A percentile compares a stretch with the other conserved stretches of the same genome.
phyloP scores from a whole-genome alignment of 148 eudicot genomes.

The Persicaria tinctoria region DNA sequence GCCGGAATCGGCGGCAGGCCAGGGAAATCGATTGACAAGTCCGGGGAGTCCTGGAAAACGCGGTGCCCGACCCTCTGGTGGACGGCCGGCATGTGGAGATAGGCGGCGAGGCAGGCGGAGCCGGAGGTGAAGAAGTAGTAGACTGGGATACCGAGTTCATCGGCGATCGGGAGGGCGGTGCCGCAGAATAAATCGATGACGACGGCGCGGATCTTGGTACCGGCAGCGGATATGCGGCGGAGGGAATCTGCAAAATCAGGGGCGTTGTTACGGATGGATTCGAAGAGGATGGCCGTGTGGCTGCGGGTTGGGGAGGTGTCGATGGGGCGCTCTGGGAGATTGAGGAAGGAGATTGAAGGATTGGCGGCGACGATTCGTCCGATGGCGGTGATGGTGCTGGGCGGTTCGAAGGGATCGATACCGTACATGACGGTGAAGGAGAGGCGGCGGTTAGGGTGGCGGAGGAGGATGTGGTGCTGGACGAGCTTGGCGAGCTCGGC shows the following conservation, averaged over 20 bases:
- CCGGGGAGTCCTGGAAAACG: conserved; percentile 19
- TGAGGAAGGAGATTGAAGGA: conserved; percentile 23
- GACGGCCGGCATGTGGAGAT: conserved; percentile 25
- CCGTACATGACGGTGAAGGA: conserved; percentile 27
- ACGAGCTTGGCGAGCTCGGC: conserved; percentile 29
- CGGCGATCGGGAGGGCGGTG: conserved; percentile 22
- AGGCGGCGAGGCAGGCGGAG: conserved; percentile 19
- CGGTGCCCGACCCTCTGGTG: conserved; percentile 11
- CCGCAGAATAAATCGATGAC: conserved; percentile 36
- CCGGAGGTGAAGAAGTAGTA: conserved; percentile 33
- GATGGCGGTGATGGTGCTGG: conserved; percentile 21
- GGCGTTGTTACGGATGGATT: conserved; percentile 20
- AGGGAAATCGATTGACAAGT: conserved; percentile 18
- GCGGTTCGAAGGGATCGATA: conserved; percentile 11
- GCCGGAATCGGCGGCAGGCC: conserved; percentile 32
- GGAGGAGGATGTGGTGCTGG: conserved; percentile 21
- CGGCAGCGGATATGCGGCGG: conserved; percentile 16
- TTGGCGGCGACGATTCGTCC: conserved; percentile 10
- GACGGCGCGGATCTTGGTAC: conserved; percentile 16
- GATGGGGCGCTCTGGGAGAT: conserved; percentile 12
- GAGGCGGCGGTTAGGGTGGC: conserved; percentile 20
- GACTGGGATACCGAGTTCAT: conserved; percentile 20
- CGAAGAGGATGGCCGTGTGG: conserved; percentile 18
- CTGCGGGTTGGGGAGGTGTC: conserved; percentile 11
- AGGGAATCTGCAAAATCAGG: conserved; percentile 24